phyloP scores from a whole-genome alignment of 2,329 filamentous ascomycete genomes.

The Xylaria digitata region DNA sequence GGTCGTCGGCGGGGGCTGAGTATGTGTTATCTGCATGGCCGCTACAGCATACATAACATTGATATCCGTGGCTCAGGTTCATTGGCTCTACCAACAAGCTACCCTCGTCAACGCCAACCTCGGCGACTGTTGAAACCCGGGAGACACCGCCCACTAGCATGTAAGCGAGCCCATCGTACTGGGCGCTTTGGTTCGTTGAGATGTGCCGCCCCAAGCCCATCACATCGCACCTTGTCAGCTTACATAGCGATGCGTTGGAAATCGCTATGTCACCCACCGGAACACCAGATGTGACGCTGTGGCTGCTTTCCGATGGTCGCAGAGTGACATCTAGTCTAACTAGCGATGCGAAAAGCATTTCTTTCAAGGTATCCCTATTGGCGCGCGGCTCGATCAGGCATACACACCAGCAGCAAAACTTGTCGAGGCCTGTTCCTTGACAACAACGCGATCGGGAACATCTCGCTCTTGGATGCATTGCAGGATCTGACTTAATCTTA shows the following conservation, averaged over 20 bases:
- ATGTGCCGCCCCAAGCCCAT: conserved; percentile 35
- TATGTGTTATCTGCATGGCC: conserved; percentile 34
- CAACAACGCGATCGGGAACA: conserved; percentile 38
- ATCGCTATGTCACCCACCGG: conserved; percentile 39
- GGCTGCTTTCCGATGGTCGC: conserved; percentile 40
- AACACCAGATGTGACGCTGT: conserved; percentile 40
- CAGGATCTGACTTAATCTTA: conserved; percentile 42
- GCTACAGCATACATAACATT: conserved; percentile 36
- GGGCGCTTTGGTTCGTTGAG: conserved; percentile 32
- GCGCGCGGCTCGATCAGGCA: conserved; percentile 16
- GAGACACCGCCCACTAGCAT: conserved; percentile 38
- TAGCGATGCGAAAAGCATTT: conserved; percentile 27
- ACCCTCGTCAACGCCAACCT: conserved; percentile 38
- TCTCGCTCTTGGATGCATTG: conserved; percentile 43
- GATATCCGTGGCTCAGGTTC: conserved; percentile 40
- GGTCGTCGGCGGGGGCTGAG: conserved; percentile 8
- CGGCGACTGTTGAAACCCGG: conserved; percentile 41
- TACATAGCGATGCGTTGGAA: conserved; percentile 39
- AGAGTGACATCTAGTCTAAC: conserved; percentile 29
- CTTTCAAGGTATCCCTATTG: conserved; percentile 27
- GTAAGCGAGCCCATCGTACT: conserved; percentile 37
- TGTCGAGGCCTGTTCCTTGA: conserved; percentile 42
- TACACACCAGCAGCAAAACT: conserved; percentile 29
- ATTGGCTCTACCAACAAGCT: conserved; percentile 38
- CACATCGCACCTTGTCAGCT: conserved; percentile 36